Percentiles rank a stretch among this genome's conserved stretches.
Conservation (phyloP, 768 basidiomycete genomes). For the Boletus rex-veris region DNA sequence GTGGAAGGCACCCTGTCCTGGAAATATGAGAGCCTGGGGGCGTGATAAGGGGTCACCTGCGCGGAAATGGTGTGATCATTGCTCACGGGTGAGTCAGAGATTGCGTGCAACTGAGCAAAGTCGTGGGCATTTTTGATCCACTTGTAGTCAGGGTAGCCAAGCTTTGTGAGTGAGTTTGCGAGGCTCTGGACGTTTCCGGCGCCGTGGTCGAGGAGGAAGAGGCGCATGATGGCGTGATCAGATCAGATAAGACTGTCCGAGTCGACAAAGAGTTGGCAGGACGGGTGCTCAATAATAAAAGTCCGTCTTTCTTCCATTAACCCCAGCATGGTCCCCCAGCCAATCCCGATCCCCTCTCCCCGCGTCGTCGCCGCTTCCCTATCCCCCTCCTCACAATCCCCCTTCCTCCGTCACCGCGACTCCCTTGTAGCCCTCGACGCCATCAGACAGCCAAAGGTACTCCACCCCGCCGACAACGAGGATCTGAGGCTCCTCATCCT, state of each 20-base stretch:
- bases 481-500: conserved; percentile 79
- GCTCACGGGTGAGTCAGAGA: conserved; percentile 61
- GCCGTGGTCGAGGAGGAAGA: conserved; percentile 95
- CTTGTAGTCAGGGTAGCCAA: conserved; percentile 76
- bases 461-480: conserved; percentile 81
- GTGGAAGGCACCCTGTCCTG: conserved; percentile 93
- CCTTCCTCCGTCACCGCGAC: conserved; percentile 39
- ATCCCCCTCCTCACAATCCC: conserved; percentile 45
- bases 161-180: conserved; percentile 81
- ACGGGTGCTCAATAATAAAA: no score
- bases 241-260: no score
- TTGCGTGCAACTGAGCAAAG: conserved; percentile 51
- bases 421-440: conserved; percentile 31
- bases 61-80: conserved; percentile 1
- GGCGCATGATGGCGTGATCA: conserved; percentile 36
- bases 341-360: conserved; percentile 43
- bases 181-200: conserved; percentile 93
- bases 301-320: no score
- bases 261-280: no score
- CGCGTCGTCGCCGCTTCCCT: conserved; percentile 46
- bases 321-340: conserved; percentile 41
- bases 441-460: conserved; percentile 60
- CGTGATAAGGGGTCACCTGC: conserved; percentile 8
- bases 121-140: conserved; percentile 85
- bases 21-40: conserved; percentile 86